Evolutionary conservation across 208 protist species (phyloP), one percentile per base, ranked within the genome.

Genomic region (Acanthamoeba sp.): DNA sequence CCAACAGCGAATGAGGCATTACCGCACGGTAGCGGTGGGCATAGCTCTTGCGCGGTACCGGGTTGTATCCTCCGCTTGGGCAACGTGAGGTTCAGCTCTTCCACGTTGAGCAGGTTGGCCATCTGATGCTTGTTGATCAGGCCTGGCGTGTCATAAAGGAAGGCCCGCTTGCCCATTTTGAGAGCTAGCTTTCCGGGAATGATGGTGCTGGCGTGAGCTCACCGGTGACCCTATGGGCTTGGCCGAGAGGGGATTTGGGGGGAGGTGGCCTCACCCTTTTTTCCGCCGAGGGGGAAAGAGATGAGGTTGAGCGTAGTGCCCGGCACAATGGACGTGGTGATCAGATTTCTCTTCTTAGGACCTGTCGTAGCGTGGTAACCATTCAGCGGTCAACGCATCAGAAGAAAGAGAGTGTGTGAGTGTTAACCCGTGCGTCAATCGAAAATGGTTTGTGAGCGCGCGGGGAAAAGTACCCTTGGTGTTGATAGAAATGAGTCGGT

Each of bases 241-340:
- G n/a, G n/a, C n/a, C n/a, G n/a, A n/a, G n/a, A n/a, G n/a, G n/a
- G n/a, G n/a, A n/a, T n/a, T n/a, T n/a, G 73, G 2, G 36, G 29
- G 12, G 36, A 55, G 20, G 32, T 16, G 5, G 29, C 7, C 66
- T 87, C 27, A 87, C 78, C 78, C 78, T 87, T 87, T 38, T 87
- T 87, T 2, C 78, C 78, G 64, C 95, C 94, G 20, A 96, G 52
- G 52, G 95, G 95, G 36, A 96, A 64, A 16, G 91, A 94, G 14
- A 96, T 80, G 36, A 96, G 48, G 88, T 96, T 96, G n/a, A 96
- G 73, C 20, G 95, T 96, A 34, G 95, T 96, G 29, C 95, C 95
- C 34, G 95, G 95, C 22, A 96, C 91, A 24, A 94, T 48, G 0
- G 95, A 96, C 12, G 95, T 96, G 0, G 95, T 96, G 6, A 87